Evolutionary conservation across 2,329 filamentous ascomycete species (phyloP).

Genomic region (Thelonectria olida): DNA sequence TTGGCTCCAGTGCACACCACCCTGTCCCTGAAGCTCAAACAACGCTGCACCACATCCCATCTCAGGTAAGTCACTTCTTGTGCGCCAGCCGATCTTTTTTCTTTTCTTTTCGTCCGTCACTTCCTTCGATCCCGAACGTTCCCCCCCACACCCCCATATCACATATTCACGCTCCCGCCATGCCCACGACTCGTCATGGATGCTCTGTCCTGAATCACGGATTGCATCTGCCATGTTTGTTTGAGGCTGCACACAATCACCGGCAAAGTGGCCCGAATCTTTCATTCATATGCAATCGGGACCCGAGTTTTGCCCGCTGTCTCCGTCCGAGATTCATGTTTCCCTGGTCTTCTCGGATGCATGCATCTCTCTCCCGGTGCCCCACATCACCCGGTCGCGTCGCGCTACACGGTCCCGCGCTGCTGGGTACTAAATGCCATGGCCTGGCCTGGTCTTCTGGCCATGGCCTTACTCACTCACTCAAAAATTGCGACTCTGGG

Average conservation of each 20-base stretch:
- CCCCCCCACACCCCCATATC: constrained; percentile 26
- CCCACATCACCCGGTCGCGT: constrained; percentile 38
- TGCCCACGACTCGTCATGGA: not conserved
- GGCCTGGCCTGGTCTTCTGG: constrained; percentile 11
- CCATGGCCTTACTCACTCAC: constrained; percentile 10
- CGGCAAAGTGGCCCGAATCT: constrained; percentile 3
- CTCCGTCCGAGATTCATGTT: constrained; percentile 16
- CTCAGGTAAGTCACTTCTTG: constrained; percentile 32
- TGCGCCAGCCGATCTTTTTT: constrained; percentile 9
- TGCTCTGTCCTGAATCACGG: constrained; percentile 20
- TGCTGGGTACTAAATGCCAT: constrained; percentile 29
- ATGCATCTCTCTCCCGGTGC: constrained; percentile 38
- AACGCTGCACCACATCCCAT: constrained; percentile 23
- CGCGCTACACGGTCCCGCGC: constrained; percentile 42
- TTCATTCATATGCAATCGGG: constrained; percentile 16
- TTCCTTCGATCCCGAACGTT: constrained; percentile 24
- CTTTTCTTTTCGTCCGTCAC: constrained; percentile 6
- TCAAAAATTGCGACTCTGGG: constrained; percentile 15
- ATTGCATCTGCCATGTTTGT: constrained; percentile 7
- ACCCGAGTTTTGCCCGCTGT: constrained; percentile 18
- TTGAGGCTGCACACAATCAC: constrained; percentile 4
- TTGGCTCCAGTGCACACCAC: constrained; percentile 14
- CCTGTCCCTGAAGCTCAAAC: constrained; percentile 18
- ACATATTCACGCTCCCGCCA: constrained; percentile 3
- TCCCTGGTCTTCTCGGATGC: constrained; percentile 31